Base-by-base conservation (phyloP, 129 eudicot genomes). In the Flaveria bidentis region DNA sequence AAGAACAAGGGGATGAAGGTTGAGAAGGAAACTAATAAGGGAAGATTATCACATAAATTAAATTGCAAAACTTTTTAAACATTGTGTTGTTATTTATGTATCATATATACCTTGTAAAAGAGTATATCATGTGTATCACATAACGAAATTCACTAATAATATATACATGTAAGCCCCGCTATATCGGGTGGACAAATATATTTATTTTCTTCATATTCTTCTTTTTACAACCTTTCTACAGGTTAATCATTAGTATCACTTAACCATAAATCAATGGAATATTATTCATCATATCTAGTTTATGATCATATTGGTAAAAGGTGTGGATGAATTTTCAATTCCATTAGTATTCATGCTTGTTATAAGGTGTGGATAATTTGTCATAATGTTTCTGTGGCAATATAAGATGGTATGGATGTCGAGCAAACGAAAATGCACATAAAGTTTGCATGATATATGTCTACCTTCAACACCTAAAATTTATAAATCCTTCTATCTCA, bases 1-100 rank as follows among this genome's bases (percentile, higher is more conserved):
- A 67, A 80, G 75, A 66, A 65, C 75, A 68, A 66, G 42, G 42
- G 52, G 9, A 25, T 16, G 26, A 80, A 73, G 83, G 84, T 67
- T 67, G 84, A 66, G 70, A 80, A 74, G 74, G 76, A 68, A 58
- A 51, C 83, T 63, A 79, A 7, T 51, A 80, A 80, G 75, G 84
- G 61, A 20, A 56, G 75, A 74, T 55, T 74, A 15, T 74, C 80
- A 45, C 84, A 57, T 66, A 74, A 57, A 58, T 61, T 55, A 20
- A 56, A 75, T 66, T 74, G 71, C 42, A 80, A 80, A 74, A 74
- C 55, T 36, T n/a, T 46, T 18, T 80, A 51, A 80, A 55, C 11
- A 5, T 15, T 58, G 3, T 74, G 45, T 63, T 56, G 1, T 18
- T 30, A 9, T 63, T 63, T 28, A 30, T 63, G 69, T 33, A 63